Percentiles rank a stretch among this genome's conserved stretches.
phyloP scores from a whole-genome alignment of 805 yeast genomes.

The Metschnikowia kunwiensis region DNA sequence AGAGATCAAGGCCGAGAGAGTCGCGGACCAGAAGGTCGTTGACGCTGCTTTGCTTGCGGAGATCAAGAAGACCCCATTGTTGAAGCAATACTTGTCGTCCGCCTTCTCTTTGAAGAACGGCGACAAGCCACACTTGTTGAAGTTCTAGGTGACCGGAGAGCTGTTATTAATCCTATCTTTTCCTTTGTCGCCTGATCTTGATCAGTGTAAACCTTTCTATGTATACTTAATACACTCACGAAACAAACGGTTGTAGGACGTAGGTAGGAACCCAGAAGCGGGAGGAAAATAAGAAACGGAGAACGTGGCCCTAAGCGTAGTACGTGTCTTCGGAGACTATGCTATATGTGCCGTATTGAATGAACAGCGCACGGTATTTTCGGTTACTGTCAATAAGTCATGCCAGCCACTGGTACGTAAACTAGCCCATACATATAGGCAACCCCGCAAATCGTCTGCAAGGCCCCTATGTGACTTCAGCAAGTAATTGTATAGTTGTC shows the following conservation, averaged over 20 bases:
- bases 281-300: too few relatives aligned
- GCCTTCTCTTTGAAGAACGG: constrained; percentile 97
- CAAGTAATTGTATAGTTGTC: too few relatives aligned
- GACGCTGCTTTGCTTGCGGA: constrained; percentile 90
- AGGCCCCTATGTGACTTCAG: too few relatives aligned
- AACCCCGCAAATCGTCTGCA: too few relatives aligned
- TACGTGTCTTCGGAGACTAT: too few relatives aligned
- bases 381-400: too few relatives aligned
- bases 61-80: constrained; percentile 95
- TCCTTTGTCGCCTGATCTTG: constrained; percentile 14
- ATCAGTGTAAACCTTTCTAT: constrained; percentile 13
- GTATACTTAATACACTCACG: constrained; percentile 23
- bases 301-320: too few relatives aligned
- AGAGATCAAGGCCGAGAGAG: constrained; percentile 88
- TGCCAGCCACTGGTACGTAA: too few relatives aligned
- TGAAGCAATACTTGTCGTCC: constrained; percentile 93
- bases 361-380: too few relatives aligned
- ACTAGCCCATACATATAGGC: too few relatives aligned
- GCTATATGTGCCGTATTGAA: too few relatives aligned
- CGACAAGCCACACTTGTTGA: constrained; percentile 97
- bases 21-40: constrained; percentile 93
- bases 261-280: too few relatives aligned
- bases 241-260: constrained; percentile 7
- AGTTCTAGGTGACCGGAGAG: constrained; percentile 59
- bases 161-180: constrained; percentile 1